Percentiles rank a stretch among this genome's conserved stretches.
Evolutionary conservation across 2,329 filamentous ascomycete genomes (phyloP).

Genomic region (Colletotrichum spaethianum): DNA sequence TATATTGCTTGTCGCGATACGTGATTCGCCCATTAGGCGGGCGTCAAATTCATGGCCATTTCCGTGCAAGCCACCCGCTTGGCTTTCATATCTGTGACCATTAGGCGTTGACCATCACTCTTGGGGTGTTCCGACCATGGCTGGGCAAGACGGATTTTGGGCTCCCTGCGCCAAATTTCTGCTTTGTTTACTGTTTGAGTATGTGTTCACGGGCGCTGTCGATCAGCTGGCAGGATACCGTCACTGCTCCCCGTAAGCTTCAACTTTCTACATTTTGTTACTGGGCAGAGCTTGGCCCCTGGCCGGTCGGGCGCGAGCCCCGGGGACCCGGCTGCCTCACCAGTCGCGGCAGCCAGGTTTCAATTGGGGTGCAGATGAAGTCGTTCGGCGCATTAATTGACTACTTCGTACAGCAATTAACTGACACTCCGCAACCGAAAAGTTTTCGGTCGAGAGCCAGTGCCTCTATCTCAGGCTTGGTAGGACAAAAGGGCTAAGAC

Average conservation of each 20-base stretch:
- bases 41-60: background rate
- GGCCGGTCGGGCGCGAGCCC: background rate
- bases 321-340: too few relatives aligned
- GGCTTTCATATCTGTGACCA: background rate
- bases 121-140: background rate
- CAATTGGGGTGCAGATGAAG: too few relatives aligned
- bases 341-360: too few relatives aligned
- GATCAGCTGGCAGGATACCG: background rate
- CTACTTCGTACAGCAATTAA: too few relatives aligned
- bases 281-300: background rate
- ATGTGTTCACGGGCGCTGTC: background rate
- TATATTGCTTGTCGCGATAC: background rate
- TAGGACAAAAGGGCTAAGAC: too few relatives aligned
- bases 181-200: background rate
- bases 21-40: background rate
- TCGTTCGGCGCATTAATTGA: too few relatives aligned
- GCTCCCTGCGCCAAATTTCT: background rate
- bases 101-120: background rate
- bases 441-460: too few relatives aligned
- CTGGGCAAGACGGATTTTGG: background rate
- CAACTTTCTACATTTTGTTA: too few relatives aligned
- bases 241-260: background rate
- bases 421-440: too few relatives aligned
- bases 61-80: background rate
- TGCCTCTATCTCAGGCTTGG: too few relatives aligned